Percentiles rank a stretch among this genome's conserved stretches.
phyloP scores from a whole-genome alignment of 768 basidiomycete species.

The Lactarius hatsudake region DNA sequence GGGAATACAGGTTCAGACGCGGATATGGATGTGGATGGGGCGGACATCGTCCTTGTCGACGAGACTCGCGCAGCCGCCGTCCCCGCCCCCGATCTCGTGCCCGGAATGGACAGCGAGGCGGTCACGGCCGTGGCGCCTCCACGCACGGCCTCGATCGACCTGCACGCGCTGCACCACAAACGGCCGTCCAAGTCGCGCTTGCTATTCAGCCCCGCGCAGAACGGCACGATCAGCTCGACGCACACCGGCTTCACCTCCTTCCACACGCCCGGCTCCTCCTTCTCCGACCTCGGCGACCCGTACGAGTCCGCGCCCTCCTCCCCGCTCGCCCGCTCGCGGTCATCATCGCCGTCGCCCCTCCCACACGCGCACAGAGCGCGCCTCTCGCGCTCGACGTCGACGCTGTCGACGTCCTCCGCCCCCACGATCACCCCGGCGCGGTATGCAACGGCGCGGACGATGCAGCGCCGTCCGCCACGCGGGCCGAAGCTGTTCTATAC shows the following conservation, averaged over 20 bases:
- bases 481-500: conserved; percentile 71
- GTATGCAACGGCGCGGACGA: conserved; percentile 21
- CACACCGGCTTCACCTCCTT: conserved; percentile 61
- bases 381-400: conserved; percentile 22
- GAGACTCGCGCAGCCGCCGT: background rate
- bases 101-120: conserved; percentile 25
- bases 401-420: conserved; percentile 27
- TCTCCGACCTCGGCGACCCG: conserved; percentile 57
- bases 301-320: conserved; percentile 52
- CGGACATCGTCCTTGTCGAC: conserved; percentile 7
- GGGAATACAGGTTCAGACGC: background rate
- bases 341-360: conserved; percentile 25
- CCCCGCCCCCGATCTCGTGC: background rate
- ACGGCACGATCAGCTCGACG: conserved; percentile 56
- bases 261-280: conserved; percentile 78
- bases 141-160: conserved; percentile 36
- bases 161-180: conserved; percentile 31
- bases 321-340: conserved; percentile 41
- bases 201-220: conserved; percentile 37
- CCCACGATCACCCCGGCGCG: conserved; percentile 31
- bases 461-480: conserved; percentile 40
- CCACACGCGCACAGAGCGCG: conserved; percentile 29
- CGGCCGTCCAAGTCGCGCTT: conserved; percentile 46
- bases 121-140: conserved; percentile 27
- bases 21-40: background rate